Base-by-base conservation (phyloP, 1,139 yeast species). In the Debaryomyces psychrophilus region DNA sequence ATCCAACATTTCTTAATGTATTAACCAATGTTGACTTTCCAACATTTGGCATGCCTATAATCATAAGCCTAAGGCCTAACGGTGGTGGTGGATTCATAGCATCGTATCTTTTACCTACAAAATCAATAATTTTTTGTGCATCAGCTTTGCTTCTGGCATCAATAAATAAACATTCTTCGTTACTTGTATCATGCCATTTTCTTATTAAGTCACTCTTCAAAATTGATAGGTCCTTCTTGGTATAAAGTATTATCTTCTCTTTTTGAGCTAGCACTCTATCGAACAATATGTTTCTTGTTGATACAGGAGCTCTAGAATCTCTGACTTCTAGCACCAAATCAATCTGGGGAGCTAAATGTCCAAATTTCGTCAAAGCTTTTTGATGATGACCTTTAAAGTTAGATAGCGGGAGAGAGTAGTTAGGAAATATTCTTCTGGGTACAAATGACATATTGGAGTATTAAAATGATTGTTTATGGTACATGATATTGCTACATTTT, bases 31-130 rank as follows among this genome's bases (percentile, higher is more conserved):
- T 87, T n/a, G 96, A 88, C 64, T 93, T 93, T 1, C 99, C 99
- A n/a, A 90, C 96, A 62, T 93, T 93, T 1, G 99, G 99, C 95
- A 93, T 88, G 0, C 99, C 99, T 8, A 87, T 83, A 41, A 93
- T 82, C 73, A 92, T 73, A 44, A 87, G 64, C 31, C 92, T 68
- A 42, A 87, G 69, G 0, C 99, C 98, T 46, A 90, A 67, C 0
- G 97, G 97, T 0, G 95, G 93, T 1, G 85, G 83, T 0, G 92
- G 83, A 5, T 62, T 65, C 76, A 82, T 72, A 3, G 58, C 52
- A 25, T 64, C 52, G 53, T 78, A 76, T 46, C 71, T 68, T 47
- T 73, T 67, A 37, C 72, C 71, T 12, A 89, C 71, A 17, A 70
- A 57, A 7, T 77, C 73, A 23, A 87, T 68, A 9, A 90, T 67